Percentiles rank a stretch among this genome's conserved stretches.
Evolutionary conservation across 345 rosid species (phyloP).

Genomic region (Garcia nutans): DNA sequence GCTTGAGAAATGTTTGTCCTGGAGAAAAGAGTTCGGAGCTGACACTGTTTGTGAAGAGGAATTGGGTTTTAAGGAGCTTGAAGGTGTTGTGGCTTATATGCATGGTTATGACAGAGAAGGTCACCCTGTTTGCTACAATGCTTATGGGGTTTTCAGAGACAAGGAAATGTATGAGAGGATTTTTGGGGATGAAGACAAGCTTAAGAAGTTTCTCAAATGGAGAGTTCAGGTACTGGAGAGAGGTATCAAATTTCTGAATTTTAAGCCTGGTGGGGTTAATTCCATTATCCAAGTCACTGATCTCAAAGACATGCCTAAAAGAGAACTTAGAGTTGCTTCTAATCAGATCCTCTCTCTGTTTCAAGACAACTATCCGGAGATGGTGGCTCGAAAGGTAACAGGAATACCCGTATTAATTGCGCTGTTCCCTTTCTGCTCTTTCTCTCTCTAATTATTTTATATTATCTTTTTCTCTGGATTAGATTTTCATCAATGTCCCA

Average conservation of each 20-base stretch:
- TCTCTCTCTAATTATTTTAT: not conserved
- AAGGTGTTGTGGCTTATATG: slow-evolving; percentile 87
- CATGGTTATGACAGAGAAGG: slow-evolving; percentile 78
- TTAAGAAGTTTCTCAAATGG: slow-evolving; percentile 78
- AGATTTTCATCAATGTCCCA: slow-evolving; percentile 97
- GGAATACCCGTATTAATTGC: too few relatives aligned
- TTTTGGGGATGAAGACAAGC: slow-evolving; percentile 88
- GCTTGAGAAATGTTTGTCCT: slow-evolving; percentile 71
- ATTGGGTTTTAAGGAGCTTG: slow-evolving; percentile 80
- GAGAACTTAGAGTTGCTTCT: slow-evolving; percentile 88
- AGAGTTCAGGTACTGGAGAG: slow-evolving; percentile 88
- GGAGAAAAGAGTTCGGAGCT: slow-evolving; percentile 80
- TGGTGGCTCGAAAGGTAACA: slow-evolving; percentile 96
- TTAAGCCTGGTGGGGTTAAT: slow-evolving; percentile 92
- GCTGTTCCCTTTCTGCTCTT: not conserved
- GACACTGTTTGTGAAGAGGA: slow-evolving; percentile 73
- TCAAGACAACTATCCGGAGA: slow-evolving; percentile 97
- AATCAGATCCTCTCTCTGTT: slow-evolving; percentile 87
- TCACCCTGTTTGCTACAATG: slow-evolving; percentile 94
- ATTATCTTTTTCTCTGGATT: not conserved
- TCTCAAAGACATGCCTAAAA: slow-evolving; percentile 94
- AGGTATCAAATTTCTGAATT: slow-evolving; percentile 75
- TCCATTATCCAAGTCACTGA: slow-evolving; percentile 92
- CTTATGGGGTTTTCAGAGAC: slow-evolving; percentile 80
- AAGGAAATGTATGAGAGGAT: slow-evolving; percentile 79